These are phyloP conservation scores for Epichloe sp. DNA, from an alignment of 2,329 filamentous ascomycete species.

Conservation along the genomic window DNA sequence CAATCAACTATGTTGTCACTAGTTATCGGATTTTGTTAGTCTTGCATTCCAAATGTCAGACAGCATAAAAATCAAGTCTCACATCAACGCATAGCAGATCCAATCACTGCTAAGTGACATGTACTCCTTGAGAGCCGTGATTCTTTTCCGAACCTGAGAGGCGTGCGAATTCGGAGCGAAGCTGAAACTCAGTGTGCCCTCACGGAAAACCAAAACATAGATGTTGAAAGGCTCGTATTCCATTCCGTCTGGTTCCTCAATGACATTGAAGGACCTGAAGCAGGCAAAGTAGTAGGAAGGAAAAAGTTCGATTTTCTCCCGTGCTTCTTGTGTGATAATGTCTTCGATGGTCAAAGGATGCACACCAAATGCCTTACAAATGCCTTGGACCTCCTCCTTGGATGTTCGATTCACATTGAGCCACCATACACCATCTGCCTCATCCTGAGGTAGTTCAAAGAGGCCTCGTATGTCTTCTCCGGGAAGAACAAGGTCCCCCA, in stretches of 20 bases:
- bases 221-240: slow-evolving; percentile 93
- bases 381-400: slow-evolving; percentile 72
- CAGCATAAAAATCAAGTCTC: slow-evolving; percentile 22
- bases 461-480: slow-evolving; percentile 83
- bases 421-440: slow-evolving; percentile 88
- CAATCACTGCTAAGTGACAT: slow-evolving; percentile 91
- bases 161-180: slow-evolving; percentile 82
- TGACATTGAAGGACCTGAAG: slow-evolving; percentile 80
- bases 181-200: slow-evolving; percentile 90
- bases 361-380: slow-evolving; percentile 90
- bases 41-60: neutral
- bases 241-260: slow-evolving; percentile 63
- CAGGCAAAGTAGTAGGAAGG: slow-evolving; percentile 96
- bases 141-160: slow-evolving; percentile 78
- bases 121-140: slow-evolving; percentile 86
- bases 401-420: slow-evolving; percentile 85
- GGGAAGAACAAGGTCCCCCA: slow-evolving; percentile 77
- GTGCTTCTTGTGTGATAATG: slow-evolving; percentile 86
- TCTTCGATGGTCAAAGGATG: slow-evolving; percentile 94
- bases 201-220: slow-evolving; percentile 92
- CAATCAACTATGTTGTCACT: slow-evolving; percentile 95
- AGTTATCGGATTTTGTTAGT: neutral
- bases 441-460: slow-evolving; percentile 54
- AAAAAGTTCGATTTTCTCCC: slow-evolving; percentile 97
- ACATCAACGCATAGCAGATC: slow-evolving; percentile 98